Evolutionary conservation across 805 yeast genomes (phyloP), one percentile per base, ranked within the genome.

Genomic region (Wickerhamomyces rabaulensis): DNA sequence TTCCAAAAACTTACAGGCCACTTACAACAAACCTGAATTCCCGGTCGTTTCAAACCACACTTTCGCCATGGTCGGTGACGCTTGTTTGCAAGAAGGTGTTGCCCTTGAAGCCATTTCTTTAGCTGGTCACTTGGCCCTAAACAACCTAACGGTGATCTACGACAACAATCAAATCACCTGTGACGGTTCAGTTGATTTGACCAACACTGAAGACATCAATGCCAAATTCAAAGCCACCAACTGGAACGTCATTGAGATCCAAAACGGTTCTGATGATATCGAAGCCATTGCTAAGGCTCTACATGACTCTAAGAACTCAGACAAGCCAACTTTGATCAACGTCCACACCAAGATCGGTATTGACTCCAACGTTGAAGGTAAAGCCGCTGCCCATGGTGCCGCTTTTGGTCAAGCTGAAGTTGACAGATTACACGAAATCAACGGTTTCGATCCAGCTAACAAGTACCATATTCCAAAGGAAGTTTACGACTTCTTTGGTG

Each of bases 81-180:
- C 69, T 4, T 69, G 74, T 52, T 48, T 69, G 42, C 71, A 68
- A 52, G 74, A 69, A 57, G 73, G 73, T 35, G 64, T 67, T 20
- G 65, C 69, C 8, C 53, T 65, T 35, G 74, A 69, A 53, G 63
- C 74, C 2, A 61, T 65, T 41, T 65, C 72, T 4, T 49, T 69
- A 7, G 73, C 73, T 15, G 73, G 71, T 26, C 70, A 68, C 46
- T 57, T 68, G 43, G 58, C 58, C 23, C 57, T 69, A 49, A 63
- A 62, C 54, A 69, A 69, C 47, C 62, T 69, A 42, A 59, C 60
- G 19, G 58, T 66, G 8, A 58, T 68, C 36, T 69, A 66, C 49
- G 73, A 68, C 46, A 63, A 68, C 46, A 69, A 69, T 51, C 67
- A 66, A 45, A 56, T 66, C 42, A 54, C 68, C 16, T 64, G 69